phyloP scores from a whole-genome alignment of 129 eudicot species.

The Chrysanthemum seticuspe region DNA sequence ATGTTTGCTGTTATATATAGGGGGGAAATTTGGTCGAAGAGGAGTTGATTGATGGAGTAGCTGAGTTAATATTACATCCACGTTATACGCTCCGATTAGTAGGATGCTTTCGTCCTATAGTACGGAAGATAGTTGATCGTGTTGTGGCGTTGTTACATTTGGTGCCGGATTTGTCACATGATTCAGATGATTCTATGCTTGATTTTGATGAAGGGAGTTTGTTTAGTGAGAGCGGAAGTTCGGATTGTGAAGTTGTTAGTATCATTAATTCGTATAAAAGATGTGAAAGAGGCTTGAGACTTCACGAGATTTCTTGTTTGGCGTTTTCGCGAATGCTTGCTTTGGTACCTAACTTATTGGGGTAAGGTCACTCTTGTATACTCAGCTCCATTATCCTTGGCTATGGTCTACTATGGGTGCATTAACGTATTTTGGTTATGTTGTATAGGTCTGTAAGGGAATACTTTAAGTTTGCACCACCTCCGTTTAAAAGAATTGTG shows the following conservation, averaged over 20 bases:
- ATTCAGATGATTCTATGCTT: conserved; percentile 36
- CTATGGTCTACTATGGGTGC: neutral
- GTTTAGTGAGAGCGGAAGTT: conserved; percentile 41
- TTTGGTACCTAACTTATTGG: conserved; percentile 59
- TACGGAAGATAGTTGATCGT: conserved; percentile 54
- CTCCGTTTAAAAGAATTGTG: conserved; percentile 66
- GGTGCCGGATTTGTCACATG: conserved; percentile 56
- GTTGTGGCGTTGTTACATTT: conserved; percentile 48
- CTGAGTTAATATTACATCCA: conserved; percentile 66
- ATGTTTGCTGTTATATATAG: conserved; percentile 25
- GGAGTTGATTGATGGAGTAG: conserved; percentile 70
- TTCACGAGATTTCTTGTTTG: conserved; percentile 84
- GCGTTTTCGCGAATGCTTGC: conserved; percentile 85
- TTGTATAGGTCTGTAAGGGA: conserved; percentile 59
- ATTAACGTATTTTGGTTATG: neutral
- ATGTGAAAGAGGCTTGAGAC: conserved; percentile 59
- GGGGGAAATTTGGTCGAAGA: conserved; percentile 57
- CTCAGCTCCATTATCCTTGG: neutral
- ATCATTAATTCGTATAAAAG: conserved; percentile 49
- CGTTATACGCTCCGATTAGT: conserved; percentile 68
- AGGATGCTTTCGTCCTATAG: conserved; percentile 89
- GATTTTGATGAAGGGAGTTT: conserved; percentile 53
- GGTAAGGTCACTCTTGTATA: conserved; percentile 45
- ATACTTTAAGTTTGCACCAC: conserved; percentile 72
- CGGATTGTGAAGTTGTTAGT: conserved; percentile 28